Percentiles rank a stretch among this genome's conserved stretches.
Conservation (phyloP, 768 basidiomycete species). For the Panellus pusillus region DNA sequence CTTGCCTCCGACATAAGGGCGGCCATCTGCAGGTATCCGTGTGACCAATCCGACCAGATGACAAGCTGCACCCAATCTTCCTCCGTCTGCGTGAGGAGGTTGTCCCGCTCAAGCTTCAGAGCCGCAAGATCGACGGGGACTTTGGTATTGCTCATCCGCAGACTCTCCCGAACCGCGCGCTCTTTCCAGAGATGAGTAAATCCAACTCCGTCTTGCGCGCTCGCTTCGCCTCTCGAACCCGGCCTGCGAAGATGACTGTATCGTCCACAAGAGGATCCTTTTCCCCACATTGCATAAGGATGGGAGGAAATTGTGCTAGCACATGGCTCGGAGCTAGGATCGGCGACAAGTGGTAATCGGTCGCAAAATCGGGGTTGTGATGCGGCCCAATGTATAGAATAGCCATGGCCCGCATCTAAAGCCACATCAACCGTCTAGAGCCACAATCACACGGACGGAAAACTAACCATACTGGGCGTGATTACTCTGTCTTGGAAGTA, state of each 20-base stretch:
- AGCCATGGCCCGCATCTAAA: constrained; percentile 99
- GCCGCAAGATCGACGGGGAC: constrained; percentile 34
- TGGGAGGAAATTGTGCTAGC: constrained; percentile 90
- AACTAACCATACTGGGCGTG: constrained; percentile 92
- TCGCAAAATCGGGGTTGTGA: constrained; percentile 90
- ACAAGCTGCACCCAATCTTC: constrained; percentile 95
- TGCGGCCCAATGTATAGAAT: constrained; percentile 95
- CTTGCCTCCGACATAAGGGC: constrained; percentile 80
- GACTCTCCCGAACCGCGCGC: constrained; percentile 61
- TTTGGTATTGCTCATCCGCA: constrained; percentile 57
- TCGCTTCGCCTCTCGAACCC: constrained; percentile 92
- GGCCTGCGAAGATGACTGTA: constrained; percentile 94
- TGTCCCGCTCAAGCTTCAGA: constrained; percentile 59
- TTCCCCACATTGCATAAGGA: constrained; percentile 94
- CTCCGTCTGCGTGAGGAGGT: constrained; percentile 69
- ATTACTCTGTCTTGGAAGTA: constrained; percentile 94
- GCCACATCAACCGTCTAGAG: constrained; percentile 5
- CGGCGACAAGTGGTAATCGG: constrained; percentile 95
- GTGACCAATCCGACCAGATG: constrained; percentile 95
- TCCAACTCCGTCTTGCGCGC: constrained; percentile 76
- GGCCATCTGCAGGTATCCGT: constrained; percentile 96
- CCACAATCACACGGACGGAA: neutral
- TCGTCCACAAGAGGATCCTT: constrained; percentile 96
- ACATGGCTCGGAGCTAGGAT: constrained; percentile 83
- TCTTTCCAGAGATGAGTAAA: constrained; percentile 56